These are phyloP conservation scores for Diaporthe batatas DNA, from an alignment of 2,329 filamentous ascomycete species.

Conservation along the genomic window DNA sequence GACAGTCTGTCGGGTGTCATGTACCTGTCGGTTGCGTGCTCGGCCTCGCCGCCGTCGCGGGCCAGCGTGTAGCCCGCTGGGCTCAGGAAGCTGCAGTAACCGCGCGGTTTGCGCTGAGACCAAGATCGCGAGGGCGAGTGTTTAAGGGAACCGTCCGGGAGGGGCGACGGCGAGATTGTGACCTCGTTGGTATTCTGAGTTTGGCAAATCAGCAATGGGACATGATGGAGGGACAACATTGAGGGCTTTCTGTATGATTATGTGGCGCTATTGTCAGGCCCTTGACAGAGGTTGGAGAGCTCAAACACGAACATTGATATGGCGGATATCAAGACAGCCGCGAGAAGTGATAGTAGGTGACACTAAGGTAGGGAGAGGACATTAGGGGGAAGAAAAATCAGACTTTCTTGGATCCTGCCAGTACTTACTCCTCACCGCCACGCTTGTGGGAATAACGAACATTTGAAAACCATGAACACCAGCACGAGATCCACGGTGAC, in stretches of 20 bases:
- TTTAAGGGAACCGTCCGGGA: neutral
- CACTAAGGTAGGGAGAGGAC: neutral
- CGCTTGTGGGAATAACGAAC: neutral
- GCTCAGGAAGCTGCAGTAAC: neutral
- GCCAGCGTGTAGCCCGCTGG: neutral
- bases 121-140: neutral
- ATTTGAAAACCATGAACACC: neutral
- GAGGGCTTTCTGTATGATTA: neutral
- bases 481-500: constrained; percentile 4
- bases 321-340: neutral
- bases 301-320: too few species aligned
- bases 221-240: neutral
- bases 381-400: too few species aligned
- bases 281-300: too few species aligned
- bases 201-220: neutral
- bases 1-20: neutral
- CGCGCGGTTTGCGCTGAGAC: neutral
- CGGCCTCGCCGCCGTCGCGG: neutral
- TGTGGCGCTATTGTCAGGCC: neutral
- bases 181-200: neutral
- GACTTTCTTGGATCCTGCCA: neutral
- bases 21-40: neutral
- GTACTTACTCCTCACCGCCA: neutral
- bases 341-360: neutral
- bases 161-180: neutral